Evolutionary conservation across 768 basidiomycete genomes (phyloP).

Genomic region (Leccinum disarticulatum): DNA sequence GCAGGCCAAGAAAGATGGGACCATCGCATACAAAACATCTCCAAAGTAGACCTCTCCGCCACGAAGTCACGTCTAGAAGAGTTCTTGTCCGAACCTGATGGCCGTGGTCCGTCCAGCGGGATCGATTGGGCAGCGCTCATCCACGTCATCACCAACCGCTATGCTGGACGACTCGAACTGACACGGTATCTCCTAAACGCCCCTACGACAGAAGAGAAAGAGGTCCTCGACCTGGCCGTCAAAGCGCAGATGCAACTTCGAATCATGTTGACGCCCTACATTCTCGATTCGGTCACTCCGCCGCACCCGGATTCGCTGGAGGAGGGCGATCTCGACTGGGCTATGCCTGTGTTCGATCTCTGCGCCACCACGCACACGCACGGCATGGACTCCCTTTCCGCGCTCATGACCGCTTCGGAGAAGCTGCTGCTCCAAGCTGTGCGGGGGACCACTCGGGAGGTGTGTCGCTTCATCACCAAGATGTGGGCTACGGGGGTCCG

Average conservation of each 20-base stretch:
- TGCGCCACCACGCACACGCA: slow-evolving; percentile 33
- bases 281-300: slow-evolving; percentile 15
- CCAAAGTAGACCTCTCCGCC: slow-evolving; percentile 10
- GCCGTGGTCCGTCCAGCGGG: slow-evolving; percentile 22
- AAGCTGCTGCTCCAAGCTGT: slow-evolving; percentile 25
- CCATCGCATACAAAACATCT: slow-evolving; percentile 18
- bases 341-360: slow-evolving; percentile 25
- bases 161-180: slow-evolving; percentile 30
- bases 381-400: background rate
- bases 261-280: slow-evolving; percentile 30
- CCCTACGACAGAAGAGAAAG: slow-evolving; percentile 1
- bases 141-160: slow-evolving; percentile 33
- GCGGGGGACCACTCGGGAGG: slow-evolving; percentile 40
- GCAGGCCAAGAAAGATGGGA: slow-evolving; percentile 25
- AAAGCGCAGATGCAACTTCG: slow-evolving; percentile 22
- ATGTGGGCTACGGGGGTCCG: slow-evolving; percentile 46
- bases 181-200: slow-evolving; percentile 23
- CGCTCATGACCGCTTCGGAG: slow-evolving; percentile 30
- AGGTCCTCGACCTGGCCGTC: slow-evolving; percentile 2
- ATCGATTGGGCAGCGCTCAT: slow-evolving; percentile 33
- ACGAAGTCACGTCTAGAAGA: slow-evolving; percentile 6
- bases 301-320: background rate
- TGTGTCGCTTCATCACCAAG: slow-evolving; percentile 43
- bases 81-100: background rate
- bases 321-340: slow-evolving; percentile 24